These are phyloP conservation scores for Litchi chinensis DNA, from an alignment of 345 rosid genomes.

Conservation along the genomic window DNA sequence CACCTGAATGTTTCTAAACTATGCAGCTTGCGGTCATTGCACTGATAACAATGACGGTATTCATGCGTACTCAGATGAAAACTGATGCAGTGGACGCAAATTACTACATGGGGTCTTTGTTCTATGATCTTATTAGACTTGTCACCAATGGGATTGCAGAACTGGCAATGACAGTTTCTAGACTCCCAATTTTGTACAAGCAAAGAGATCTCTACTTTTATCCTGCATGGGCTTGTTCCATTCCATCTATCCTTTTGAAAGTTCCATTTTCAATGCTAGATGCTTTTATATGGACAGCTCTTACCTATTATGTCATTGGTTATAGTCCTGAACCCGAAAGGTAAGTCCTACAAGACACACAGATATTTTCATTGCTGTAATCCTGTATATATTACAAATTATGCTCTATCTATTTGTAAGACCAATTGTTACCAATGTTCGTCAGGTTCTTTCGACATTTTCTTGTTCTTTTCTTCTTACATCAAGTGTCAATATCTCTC, in stretches of 20 bases:
- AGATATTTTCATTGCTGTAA: no score
- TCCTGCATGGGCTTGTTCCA: conserved; percentile 54
- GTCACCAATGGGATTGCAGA: conserved; percentile 41
- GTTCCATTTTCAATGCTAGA: conserved; percentile 53
- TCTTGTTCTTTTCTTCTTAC: conserved; percentile 45
- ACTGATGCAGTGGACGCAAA: conserved; percentile 36
- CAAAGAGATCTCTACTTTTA: conserved; percentile 53
- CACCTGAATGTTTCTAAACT: no score
- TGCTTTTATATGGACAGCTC: conserved; percentile 47
- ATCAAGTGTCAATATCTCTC: conserved; percentile 44
- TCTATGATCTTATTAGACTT: conserved; percentile 41
- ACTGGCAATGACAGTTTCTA: conserved; percentile 39
- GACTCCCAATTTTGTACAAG: conserved; percentile 50
- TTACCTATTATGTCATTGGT: conserved; percentile 58
- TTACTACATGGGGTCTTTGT: conserved; percentile 44
- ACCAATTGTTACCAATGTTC: not conserved
- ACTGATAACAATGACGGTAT: conserved; percentile 40
- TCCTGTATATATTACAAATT: not conserved
- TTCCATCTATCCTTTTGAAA: conserved; percentile 47
- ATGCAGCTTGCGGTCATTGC: conserved; percentile 44
- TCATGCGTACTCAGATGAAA: conserved; percentile 40
- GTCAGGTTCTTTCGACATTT: conserved; percentile 52
- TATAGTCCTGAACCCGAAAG: conserved; percentile 54
- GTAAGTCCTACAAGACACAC: conserved; percentile 16
- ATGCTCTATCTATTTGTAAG: no score